These are phyloP conservation scores for Tylopilus sp. DNA, from an alignment of 768 basidiomycete species.

Conservation along the genomic window DNA sequence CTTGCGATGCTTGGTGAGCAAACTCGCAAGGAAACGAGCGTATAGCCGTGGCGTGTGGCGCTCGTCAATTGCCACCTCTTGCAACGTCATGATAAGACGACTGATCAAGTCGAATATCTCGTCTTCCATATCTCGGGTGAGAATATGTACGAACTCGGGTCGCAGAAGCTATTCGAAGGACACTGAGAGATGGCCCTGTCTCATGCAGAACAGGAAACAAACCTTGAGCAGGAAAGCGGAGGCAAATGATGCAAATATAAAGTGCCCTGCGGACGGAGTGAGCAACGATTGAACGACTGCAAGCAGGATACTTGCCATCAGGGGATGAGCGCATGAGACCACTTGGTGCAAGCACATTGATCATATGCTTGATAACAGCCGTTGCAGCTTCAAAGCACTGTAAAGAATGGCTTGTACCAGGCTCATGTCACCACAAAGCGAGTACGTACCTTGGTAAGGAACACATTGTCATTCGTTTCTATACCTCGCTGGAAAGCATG, in stretches of 20 bases:
- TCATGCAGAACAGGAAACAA: constrained; percentile 4
- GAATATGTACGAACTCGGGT: constrained; percentile 65
- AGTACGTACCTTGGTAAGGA: constrained; percentile 57
- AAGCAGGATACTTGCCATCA: constrained; percentile 48
- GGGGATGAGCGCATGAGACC: constrained; percentile 79
- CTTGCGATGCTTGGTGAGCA: constrained; percentile 65
- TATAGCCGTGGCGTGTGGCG: constrained; percentile 79
- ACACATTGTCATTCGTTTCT: constrained; percentile 55
- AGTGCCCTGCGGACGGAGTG: constrained; percentile 48
- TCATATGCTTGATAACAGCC: constrained; percentile 59
- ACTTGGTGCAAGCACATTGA: constrained; percentile 61
- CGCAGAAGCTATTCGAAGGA: constrained; percentile 51
- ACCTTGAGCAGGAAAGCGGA: constrained; percentile 84
- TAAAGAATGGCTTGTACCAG: not conserved
- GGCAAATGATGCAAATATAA: constrained; percentile 77
- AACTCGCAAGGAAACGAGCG: constrained; percentile 72
- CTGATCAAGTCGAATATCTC: constrained; percentile 72
- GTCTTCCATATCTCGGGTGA: constrained; percentile 56
- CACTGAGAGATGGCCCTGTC: not conserved
- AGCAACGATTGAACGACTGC: not conserved
- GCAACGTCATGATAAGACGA: constrained; percentile 66
- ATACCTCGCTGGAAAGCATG: constrained; percentile 74
- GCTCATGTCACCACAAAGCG: not conserved
- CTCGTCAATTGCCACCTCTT: constrained; percentile 76
- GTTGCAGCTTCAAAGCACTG: constrained; percentile 70